Conservation (phyloP, 352 stramenopile genomes). For the Globisporangium cederbergense region DNA sequence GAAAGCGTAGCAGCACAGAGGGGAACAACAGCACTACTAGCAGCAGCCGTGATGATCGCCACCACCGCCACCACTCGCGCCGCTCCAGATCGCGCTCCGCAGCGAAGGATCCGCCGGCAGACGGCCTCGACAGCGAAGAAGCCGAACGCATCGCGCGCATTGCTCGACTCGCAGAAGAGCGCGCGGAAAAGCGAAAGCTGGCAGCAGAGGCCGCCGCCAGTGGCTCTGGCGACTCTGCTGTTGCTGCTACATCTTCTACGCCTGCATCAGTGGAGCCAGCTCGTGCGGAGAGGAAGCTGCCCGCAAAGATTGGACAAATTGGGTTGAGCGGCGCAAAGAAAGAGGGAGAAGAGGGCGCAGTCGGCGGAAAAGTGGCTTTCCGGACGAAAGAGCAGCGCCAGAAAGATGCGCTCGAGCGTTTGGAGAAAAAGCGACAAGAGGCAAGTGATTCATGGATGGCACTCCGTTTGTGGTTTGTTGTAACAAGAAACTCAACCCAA, state of each 20-base stretch:
- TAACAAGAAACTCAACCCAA: background rate
- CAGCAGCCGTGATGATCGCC: background rate
- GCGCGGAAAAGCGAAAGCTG: slow-evolving; percentile 29
- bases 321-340: background rate
- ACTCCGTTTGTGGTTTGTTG: background rate
- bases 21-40: slow-evolving; percentile 7
- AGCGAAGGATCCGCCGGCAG: slow-evolving; percentile 12
- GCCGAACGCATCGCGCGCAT: slow-evolving; percentile 72
- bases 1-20: background rate
- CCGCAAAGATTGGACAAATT: slow-evolving; percentile 24
- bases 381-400: slow-evolving; percentile 79
- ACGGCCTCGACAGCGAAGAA: slow-evolving; percentile 47
- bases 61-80: slow-evolving; percentile 2
- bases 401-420: slow-evolving; percentile 60
- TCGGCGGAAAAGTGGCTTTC: slow-evolving; percentile 52
- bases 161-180: slow-evolving; percentile 65
- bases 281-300: slow-evolving; percentile 29
- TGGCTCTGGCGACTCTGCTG: background rate
- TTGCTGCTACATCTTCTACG: background rate
- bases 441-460: slow-evolving; percentile 7
- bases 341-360: slow-evolving; percentile 2
- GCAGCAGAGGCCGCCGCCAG: slow-evolving; percentile 1
- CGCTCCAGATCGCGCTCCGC: slow-evolving; percentile 31
- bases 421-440: slow-evolving; percentile 72
- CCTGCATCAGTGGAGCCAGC: background rate